Base-by-base conservation (phyloP, 192 early-diverging fungal species). In the Backusella parvicylindrica region DNA sequence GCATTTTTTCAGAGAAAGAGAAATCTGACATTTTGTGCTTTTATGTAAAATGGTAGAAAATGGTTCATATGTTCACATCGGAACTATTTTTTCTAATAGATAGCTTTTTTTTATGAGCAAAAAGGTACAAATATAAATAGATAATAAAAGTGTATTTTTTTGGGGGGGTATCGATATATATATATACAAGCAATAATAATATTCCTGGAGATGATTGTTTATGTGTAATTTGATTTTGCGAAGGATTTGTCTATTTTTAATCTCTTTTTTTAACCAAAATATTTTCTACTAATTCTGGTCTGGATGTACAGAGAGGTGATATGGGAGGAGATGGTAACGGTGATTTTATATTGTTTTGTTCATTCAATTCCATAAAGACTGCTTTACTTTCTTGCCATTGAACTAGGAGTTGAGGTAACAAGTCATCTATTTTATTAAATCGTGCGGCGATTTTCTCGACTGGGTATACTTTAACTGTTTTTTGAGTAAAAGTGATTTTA, bases 311-410 rank as follows among this genome's bases (percentile, higher is more conserved):
- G 21, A 13, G 53, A 28, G 23, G 21, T 6, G 53, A 60, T 8
- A 47, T 68, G 6, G 77, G 77, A 31, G 77, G 77, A 2, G 77
- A 78, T 21, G 77, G 77, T 21, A 78, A 31, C 12, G 28, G 30
- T 15, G 50, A 31, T 18, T 30, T 31, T n/a, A 33, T 4, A 26
- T 60, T 60, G 16, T 63, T 56, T 33, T 80, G 75, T 15, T 81
- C 79, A 36, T 81, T 68, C 13, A 84, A 76, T 8, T 79, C 41
- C 9, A 9, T 47, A n/a, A 88, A 76, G 31, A 83, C 76, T 12
- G 71, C 65, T 72, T 82, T 83, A 64, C 81, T 80, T 13, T 82
- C 74, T 71, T 88, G 79, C 87, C 87, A 88, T 77, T 86, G 84
- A 6, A 65, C 31, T 16, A 83, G 67, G 73, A 88, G 79, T 60